These are phyloP conservation scores for Stygiomarasmius scandens DNA, from an alignment of 1,284 basidiomycete genomes.

Conservation along the genomic window DNA sequence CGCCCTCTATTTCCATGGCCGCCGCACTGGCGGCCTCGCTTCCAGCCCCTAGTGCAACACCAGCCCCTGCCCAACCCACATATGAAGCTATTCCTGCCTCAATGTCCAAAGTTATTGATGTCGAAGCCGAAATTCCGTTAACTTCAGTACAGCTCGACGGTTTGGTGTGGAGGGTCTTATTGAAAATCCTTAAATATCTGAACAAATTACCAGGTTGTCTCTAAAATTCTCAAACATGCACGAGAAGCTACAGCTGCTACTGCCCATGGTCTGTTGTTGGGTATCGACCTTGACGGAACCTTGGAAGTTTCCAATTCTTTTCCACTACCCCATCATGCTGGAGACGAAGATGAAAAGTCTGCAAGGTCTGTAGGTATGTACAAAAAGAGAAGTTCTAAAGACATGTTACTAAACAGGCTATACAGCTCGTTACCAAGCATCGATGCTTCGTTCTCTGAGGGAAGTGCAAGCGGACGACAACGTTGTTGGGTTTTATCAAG, in stretches of 20 bases:
- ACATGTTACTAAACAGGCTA: constrained; percentile 7
- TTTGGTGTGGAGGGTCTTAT: constrained; percentile 57
- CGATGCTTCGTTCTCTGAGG: constrained; percentile 86
- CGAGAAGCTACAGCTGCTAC: constrained; percentile 67
- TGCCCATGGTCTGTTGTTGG: constrained; percentile 85
- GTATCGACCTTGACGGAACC: constrained; percentile 89
- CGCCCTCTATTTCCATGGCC: constrained; percentile 82
- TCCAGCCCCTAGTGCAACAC: constrained; percentile 63
- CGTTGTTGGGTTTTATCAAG: constrained; percentile 96
- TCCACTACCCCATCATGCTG: constrained; percentile 71
- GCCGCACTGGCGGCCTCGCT: constrained; percentile 84
- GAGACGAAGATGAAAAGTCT: constrained; percentile 80
- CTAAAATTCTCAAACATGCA: constrained; percentile 91
- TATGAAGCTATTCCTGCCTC: constrained; percentile 85
- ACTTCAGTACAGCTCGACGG: constrained; percentile 82
- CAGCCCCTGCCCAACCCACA: constrained; percentile 56
- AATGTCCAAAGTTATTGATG: constrained; percentile 88
- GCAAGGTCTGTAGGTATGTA: constrained; percentile 69
- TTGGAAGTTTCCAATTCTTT: constrained; percentile 95
- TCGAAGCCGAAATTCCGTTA: constrained; percentile 84
- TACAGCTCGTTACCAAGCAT: constrained; percentile 78
- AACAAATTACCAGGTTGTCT: constrained; percentile 66
- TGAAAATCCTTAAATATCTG: constrained; percentile 2
- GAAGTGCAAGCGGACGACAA: constrained; percentile 95
- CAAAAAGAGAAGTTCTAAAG: constrained; percentile 9